Base-by-base conservation (phyloP, 352 stramenopile species). In the Phytophthora nicotianae region DNA sequence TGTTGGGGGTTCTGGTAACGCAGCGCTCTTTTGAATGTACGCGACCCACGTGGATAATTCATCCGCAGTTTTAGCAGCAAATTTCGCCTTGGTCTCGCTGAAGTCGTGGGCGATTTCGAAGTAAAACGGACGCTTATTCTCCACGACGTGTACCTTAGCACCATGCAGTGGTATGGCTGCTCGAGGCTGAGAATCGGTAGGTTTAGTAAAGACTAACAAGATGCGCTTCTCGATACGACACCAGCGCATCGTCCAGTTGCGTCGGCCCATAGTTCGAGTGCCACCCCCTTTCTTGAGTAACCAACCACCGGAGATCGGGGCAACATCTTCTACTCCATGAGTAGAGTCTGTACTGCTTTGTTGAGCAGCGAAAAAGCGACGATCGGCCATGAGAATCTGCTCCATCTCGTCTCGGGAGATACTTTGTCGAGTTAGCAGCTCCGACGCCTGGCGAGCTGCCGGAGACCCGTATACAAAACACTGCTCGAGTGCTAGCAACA, bases 231-330 rank as follows among this genome's bases (percentile, higher is more conserved):
- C 86, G 24, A 94, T 78, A 20, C 83, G 76, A 47, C 86, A 94
- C 86, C 86, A 94, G 16, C 86, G 81, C 16, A 76, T 58, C 8
- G 72, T 83, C 86, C 86, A 94, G 58, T 89, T 94, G 49, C 86
- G 81, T 8, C 86, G 76, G 2, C 86, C 86, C 68, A 94, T 88
- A 43, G 72, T 79, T 27, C 79, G 71, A 5, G 86, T 94, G 17
- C 86, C 86, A 1, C 86, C 86, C 19, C 86, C 86, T 66, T 94
- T 94, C 68, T 94, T 94, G 65, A 82, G 81, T 14, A 94, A 55
- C 86, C 86, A 94, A 4, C 86, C 83, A 26, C 69, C 64, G 2
- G 55, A 56, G 21, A 41, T 20, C 7, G 69, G 62, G 21, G 46
- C 67, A 4, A 68, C 45, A 17, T 48, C 41, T 49, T 68, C 47